Evolutionary conservation across 2,329 filamentous ascomycete species (phyloP).

Genomic region (Aurifilum marmelostoma): DNA sequence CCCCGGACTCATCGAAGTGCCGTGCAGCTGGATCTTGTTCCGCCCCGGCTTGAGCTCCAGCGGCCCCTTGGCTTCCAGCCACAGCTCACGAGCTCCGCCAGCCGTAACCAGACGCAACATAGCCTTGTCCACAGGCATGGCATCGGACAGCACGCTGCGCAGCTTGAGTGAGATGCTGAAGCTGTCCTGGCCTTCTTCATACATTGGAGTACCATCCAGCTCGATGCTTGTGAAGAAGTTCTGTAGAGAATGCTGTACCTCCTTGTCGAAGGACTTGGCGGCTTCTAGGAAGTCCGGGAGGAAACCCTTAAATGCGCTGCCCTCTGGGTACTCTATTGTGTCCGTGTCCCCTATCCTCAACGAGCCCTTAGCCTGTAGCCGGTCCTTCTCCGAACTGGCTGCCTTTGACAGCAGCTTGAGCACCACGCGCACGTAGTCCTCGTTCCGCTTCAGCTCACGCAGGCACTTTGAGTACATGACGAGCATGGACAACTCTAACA

Average conservation of each 20-base stretch:
- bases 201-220: slow-evolving; percentile 69
- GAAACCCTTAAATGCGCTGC: slow-evolving; percentile 49
- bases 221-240: slow-evolving; percentile 74
- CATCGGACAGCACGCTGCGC: slow-evolving; percentile 72
- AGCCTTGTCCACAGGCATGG: slow-evolving; percentile 67
- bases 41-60: slow-evolving; percentile 58
- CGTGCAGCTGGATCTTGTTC: slow-evolving; percentile 49
- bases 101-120: slow-evolving; percentile 65
- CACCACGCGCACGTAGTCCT: slow-evolving; percentile 78
- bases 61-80: slow-evolving; percentile 38
- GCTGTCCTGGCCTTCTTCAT: slow-evolving; percentile 73
- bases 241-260: slow-evolving; percentile 68
- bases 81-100: slow-evolving; percentile 61
- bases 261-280: slow-evolving; percentile 52
- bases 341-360: slow-evolving; percentile 37
- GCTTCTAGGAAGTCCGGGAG: slow-evolving; percentile 52
- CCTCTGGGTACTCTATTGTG: slow-evolving; percentile 38
- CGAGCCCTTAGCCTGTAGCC: slow-evolving; percentile 44
- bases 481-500: slow-evolving; percentile 81
- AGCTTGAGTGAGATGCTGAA: slow-evolving; percentile 72
- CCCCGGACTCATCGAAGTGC: slow-evolving; percentile 66
- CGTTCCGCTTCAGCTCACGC: slow-evolving; percentile 71
- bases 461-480: slow-evolving; percentile 85
- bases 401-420: slow-evolving; percentile 75
- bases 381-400: slow-evolving; percentile 57